Evolutionary conservation across 768 basidiomycete genomes (phyloP).

Genomic region (Pluteus cervinus): DNA sequence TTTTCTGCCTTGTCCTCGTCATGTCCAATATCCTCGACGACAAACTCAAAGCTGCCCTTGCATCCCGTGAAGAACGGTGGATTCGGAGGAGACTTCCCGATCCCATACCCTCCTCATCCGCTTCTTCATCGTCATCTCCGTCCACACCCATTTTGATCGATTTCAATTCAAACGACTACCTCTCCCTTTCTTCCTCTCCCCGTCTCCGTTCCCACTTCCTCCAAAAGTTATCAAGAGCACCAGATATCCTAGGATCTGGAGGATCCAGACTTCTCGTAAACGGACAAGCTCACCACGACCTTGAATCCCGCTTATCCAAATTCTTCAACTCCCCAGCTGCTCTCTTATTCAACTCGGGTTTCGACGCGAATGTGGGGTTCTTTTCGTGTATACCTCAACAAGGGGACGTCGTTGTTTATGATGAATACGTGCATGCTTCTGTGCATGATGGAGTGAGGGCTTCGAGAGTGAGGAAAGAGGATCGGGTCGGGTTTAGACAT

Average conservation of each 20-base stretch:
- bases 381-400: constrained; percentile 76
- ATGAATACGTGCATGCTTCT: constrained; percentile 86
- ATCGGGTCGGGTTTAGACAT: constrained; percentile 56
- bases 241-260: constrained; percentile 76
- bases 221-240: constrained; percentile 36
- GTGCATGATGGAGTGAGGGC: constrained; percentile 88
- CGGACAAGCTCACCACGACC: constrained; percentile 56
- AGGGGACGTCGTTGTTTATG: constrained; percentile 74
- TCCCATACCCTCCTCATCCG: constrained; percentile 28
- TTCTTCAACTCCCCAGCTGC: constrained; percentile 63
- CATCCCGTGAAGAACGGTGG: constrained; percentile 56
- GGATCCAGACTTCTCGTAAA: constrained; percentile 86
- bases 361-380: constrained; percentile 87
- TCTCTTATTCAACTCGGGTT: constrained; percentile 88
- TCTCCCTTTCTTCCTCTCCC: constrained; percentile 65
- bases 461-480: constrained; percentile 35
- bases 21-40: constrained; percentile 23
- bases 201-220: constrained; percentile 56
- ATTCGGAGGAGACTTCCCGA: constrained; percentile 70
- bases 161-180: constrained; percentile 92
- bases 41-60: constrained; percentile 45
- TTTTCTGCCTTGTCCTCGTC: constrained; percentile 4
- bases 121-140: neutral
- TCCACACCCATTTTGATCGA: constrained; percentile 35
- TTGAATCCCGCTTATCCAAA: constrained; percentile 62